phyloP scores from a whole-genome alignment of 441 rosid genomes.

The Erodium trifolium region DNA sequence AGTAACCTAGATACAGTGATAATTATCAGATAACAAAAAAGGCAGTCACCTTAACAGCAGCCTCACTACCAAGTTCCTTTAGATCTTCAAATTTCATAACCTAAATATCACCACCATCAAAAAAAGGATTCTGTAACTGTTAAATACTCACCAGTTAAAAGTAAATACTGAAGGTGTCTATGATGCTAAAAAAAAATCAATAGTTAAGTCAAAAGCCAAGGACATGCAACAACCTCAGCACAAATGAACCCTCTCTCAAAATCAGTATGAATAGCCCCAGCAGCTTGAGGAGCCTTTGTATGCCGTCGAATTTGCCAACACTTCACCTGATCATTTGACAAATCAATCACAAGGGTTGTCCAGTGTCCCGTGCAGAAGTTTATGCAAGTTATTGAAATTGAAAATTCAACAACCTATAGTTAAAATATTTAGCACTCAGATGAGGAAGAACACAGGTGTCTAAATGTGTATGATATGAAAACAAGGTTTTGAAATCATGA shows the following conservation, averaged over 20 bases:
- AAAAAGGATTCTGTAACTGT: slow-evolving; percentile 6
- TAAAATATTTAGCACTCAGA: neutral
- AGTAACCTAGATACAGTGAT: neutral
- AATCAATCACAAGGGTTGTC: neutral
- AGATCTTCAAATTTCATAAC: slow-evolving; percentile 96
- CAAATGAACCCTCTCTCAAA: slow-evolving; percentile 97
- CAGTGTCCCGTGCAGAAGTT: neutral
- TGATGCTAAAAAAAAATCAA: too few relatives aligned
- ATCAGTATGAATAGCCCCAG: slow-evolving; percentile 89
- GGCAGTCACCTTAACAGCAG: slow-evolving; percentile 72
- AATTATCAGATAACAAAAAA: neutral
- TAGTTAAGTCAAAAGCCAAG: slow-evolving; percentile 9
- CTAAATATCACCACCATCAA: slow-evolving; percentile 30
- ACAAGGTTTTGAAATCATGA: neutral
- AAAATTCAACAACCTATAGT: neutral
- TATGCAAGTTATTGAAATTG: neutral
- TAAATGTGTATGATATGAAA: neutral
- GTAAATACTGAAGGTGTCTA: neutral
- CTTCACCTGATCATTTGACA: slow-evolving; percentile 51
- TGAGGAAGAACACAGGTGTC: neutral
- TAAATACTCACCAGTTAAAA: neutral
- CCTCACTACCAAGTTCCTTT: slow-evolving; percentile 79
- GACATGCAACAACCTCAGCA: slow-evolving; percentile 65
- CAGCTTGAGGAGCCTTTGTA: slow-evolving; percentile 98
- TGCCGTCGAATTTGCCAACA: slow-evolving; percentile 98